Base-by-base conservation (phyloP, 768 basidiomycete species). In the Lentinus brumalis region DNA sequence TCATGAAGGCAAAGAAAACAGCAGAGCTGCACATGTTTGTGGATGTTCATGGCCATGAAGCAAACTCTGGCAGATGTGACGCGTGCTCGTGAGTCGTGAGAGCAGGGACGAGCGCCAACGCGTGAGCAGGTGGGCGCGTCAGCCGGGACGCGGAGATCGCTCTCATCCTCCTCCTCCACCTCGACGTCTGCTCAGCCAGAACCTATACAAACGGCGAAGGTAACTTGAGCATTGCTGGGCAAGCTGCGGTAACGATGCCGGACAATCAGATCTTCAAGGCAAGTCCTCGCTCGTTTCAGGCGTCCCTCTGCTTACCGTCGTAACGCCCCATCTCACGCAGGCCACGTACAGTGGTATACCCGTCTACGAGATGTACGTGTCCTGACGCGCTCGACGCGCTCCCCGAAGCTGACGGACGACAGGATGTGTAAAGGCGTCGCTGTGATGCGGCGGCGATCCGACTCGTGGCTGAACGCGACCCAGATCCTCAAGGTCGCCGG, bases 401-500 rank as follows among this genome's bases (percentile, higher is more conserved):
- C 12, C 45, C 3, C 7, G 29, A 1, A 26, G 29, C 39, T 32
- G 31, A 50, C 1, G 16, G 69, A 76, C 77, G 75, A 31, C 66
- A 94, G 92, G 91, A 92, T 94, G 88, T 91, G 87, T 79, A 93
- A 94, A 72, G 89, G 91, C 55, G 92, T 98, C 71, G 96, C 97
- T 56, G 94, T 98, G 63, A 99, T 99, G 97, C 87, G 96, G 50
- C 85, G 97, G 69, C 89, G 95, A 73, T 84, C 92, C 40, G 97
- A 99, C 77, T 91, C 91, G 44, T 99, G 97, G 92, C 83, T 99
- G 59, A 99, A 99, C 83, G 97, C 97, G 76, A 99, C 97, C 0
- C 94, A 96, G 73, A 97, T 99, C 65, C 86, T 99, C 70, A 99
- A 99, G 75, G 96, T 99, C 67, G 97, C 96, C 31, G 97, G 96